Evolutionary conservation across 2,329 filamentous ascomycete species (phyloP), one percentile per base, ranked within the genome.

Genomic region (Corynespora cassiicola): DNA sequence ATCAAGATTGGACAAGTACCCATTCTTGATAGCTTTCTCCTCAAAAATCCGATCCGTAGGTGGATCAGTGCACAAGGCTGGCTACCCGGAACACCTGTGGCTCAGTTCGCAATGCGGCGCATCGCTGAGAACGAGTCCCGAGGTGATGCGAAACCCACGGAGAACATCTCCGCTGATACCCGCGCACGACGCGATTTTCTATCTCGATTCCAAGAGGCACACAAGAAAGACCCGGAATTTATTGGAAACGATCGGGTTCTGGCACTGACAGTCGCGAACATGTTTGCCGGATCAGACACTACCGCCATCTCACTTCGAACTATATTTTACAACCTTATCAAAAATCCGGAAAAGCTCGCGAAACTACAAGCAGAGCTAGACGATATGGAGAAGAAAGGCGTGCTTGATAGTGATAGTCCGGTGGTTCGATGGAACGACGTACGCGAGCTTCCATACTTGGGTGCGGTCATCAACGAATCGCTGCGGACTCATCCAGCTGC

Each of bases 401-500:
- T n/a, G n/a, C n/a, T n/a, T n/a, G 7, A n/a, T 24, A n/a, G n/a
- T n/a, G 7, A 7, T 24, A n/a, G n/a, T 24, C 22, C 22, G 8
- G n/a, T n/a, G n/a, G n/a, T n/a, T n/a, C n/a, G n/a, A n/a, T n/a
- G n/a, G 31, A 31, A 7, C 28, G 39, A 15, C 27, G 39, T 7
- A n/a, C 40, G 36, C 15, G 31, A 48, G 6, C 34, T 55, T 10
- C 43, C 69, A 0, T 75, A 73, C 47, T 58, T 75, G 3, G 65
- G 71, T 36, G 71, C 71, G 10, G 63, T 73, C 11, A 71, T 75
- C 46, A 67, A 72, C 36, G 73, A 76, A 46, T 61, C 70, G 0
- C 49, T 75, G 4, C 63, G 74, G 4, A 54, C 66, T 11, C 70
- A 75, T 45, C 72, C 72, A 5, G 66, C 73, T 1, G 65, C 70